Base-by-base conservation (phyloP, 164 flowering plant genomes). In the Tetrastigma voinierianum region DNA sequence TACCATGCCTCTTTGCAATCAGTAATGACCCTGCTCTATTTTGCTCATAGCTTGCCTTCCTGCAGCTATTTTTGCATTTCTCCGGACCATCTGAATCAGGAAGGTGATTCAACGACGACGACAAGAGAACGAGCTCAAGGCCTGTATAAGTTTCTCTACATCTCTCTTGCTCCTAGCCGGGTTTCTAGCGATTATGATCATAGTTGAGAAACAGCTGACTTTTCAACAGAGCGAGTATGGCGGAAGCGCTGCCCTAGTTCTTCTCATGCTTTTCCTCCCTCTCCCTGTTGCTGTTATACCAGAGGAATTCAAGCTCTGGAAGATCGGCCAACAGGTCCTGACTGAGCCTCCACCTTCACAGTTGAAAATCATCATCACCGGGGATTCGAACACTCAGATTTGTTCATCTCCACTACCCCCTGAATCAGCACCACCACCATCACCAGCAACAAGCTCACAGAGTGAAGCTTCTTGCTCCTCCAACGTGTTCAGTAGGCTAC, bases 11-110 rank as follows among this genome's bases (percentile, higher is more conserved):
- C 24, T 80, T 80, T 21, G 69, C n/a, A n/a, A n/a, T n/a, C n/a
- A n/a, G 68, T 0, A 57, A 72, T 15, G 71, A 75, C 25, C 0
- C 76, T 0, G 4, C 76, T n/a, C 56, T 49, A 78, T 78, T 51
- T 25, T 80, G 58, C 56, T 80, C 10, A 71, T 80, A 0, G 76
- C 76, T 16, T 80, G 80, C 78, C 70, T 80, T 0, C 83, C 83
- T 1, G 76, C 80, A 0, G 80, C 68, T 0, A 63, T 74, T 2
- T 49, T 72, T 16, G 72, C 45, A 12, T 78, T 75, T 53, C 67
- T 77, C 8, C 60, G 75, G 9, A 77, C 78, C 3, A 62, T 77
- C 19, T 63, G 81, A 2, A 47, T 65, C 73, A 65, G 70, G 68
- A 62, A 74, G 69, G 77, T 77, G 20, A 23, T 68, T 57, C 69